Percentiles rank a stretch among this genome's conserved stretches.
phyloP scores from a whole-genome alignment of 768 basidiomycete genomes.

The Calocybe cyanea region DNA sequence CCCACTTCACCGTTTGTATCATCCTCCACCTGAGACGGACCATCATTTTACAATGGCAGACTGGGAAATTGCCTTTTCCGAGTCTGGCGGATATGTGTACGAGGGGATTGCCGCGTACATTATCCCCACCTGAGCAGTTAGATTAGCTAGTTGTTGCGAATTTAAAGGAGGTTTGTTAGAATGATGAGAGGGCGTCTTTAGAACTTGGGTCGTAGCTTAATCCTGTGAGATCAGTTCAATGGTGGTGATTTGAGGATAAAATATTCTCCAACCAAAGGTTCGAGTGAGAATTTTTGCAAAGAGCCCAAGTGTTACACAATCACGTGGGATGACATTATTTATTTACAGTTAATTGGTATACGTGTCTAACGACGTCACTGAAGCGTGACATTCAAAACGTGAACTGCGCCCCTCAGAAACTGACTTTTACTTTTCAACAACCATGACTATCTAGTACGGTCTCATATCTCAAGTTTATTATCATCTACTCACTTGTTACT shows the following conservation, averaged over 20 bases:
- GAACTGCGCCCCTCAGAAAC: not conserved
- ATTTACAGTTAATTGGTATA: not conserved
- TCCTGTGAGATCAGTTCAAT: too few relatives aligned
- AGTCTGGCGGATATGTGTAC: not conserved
- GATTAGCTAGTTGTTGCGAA: too few relatives aligned
- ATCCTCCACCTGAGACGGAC: conserved; percentile 4
- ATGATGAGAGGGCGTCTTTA: too few relatives aligned
- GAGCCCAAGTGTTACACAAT: too few relatives aligned
- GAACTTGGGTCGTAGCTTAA: too few relatives aligned
- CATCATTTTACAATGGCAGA: conserved; percentile 20
- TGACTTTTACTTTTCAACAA: conserved; percentile 10
- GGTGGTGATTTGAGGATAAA: too few relatives aligned
- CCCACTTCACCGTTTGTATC: conserved; percentile 18
- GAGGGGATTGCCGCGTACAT: conserved; percentile 7
- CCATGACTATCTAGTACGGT: conserved; percentile 48
- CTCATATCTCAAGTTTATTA: not conserved
- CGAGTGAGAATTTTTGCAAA: too few relatives aligned
- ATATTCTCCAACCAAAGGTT: too few relatives aligned
- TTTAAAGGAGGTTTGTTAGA: too few relatives aligned
- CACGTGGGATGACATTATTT: too few relatives aligned
- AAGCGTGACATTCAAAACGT: conserved; percentile 3
- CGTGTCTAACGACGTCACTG: conserved; percentile 11
- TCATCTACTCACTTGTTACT: conserved; percentile 23
- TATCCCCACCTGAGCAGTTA: not conserved
- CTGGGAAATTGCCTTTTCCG: not conserved